Evolutionary conservation across 768 basidiomycete species (phyloP).

Genomic region (Pluteus cervinus): DNA sequence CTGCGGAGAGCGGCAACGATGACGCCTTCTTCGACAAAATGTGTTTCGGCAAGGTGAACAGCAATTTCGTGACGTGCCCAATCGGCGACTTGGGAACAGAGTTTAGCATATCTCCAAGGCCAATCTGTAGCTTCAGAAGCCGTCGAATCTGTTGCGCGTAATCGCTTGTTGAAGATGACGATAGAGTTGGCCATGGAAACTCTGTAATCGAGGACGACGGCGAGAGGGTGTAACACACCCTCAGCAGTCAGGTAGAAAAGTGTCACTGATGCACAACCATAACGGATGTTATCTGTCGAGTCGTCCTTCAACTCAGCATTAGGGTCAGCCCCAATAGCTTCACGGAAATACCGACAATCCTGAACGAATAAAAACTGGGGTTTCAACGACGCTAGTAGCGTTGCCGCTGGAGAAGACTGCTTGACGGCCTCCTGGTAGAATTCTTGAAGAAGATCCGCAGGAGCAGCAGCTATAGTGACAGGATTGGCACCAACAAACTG

Average conservation of each 20-base stretch:
- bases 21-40: slow-evolving; percentile 23
- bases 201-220: slow-evolving; percentile 22
- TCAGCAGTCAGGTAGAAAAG: slow-evolving; percentile 20
- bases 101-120: slow-evolving; percentile 29
- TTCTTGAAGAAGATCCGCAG: too few relatives aligned
- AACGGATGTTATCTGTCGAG: slow-evolving; percentile 13
- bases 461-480: slow-evolving; percentile 17
- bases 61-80: slow-evolving; percentile 23
- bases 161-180: slow-evolving; percentile 22
- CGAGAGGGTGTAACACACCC: slow-evolving; percentile 23
- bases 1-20: slow-evolving; percentile 23
- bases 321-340: slow-evolving; percentile 11
- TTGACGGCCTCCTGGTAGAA: too few relatives aligned
- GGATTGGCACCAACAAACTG: slow-evolving; percentile 24
- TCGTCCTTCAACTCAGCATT: too few relatives aligned
- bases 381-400: too few relatives aligned
- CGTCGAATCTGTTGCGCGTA: slow-evolving; percentile 4
- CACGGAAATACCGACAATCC: slow-evolving; percentile 13
- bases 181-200: slow-evolving; percentile 19
- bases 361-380: too few relatives aligned
- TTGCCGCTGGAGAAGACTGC: too few relatives aligned
- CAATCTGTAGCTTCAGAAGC: slow-evolving; percentile 17
- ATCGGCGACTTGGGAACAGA: slow-evolving; percentile 20
- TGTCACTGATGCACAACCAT: slow-evolving; percentile 21
- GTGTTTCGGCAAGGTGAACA: slow-evolving; percentile 22